These are phyloP conservation scores for Dothiorella sarmentorum DNA, from an alignment of 2,329 filamentous ascomycete species.

Conservation along the genomic window DNA sequence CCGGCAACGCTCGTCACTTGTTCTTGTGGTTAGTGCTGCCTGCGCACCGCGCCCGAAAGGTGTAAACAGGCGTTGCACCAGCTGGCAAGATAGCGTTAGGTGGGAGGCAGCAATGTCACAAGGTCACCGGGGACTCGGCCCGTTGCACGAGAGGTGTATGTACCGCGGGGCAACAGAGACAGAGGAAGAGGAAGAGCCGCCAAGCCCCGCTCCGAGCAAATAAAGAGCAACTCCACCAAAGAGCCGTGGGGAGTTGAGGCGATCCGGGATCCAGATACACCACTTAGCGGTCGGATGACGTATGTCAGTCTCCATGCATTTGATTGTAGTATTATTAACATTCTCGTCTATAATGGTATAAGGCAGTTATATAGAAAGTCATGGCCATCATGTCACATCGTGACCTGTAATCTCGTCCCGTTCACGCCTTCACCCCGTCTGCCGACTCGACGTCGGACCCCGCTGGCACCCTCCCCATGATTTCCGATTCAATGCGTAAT, in stretches of 20 bases:
- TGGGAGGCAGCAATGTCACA: conserved; percentile 11
- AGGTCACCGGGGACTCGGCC: neutral
- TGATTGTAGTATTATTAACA: neutral
- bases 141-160: neutral
- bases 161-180: neutral
- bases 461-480: neutral
- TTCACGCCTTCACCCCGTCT: neutral
- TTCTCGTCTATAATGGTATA: neutral
- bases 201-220: neutral
- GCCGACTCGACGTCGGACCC: conserved; percentile 11
- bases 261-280: too few species aligned
- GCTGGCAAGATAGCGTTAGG: neutral
- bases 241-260: too few species aligned
- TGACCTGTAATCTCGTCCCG: too few species aligned
- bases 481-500: conserved; percentile 30
- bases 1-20: conserved; percentile 13
- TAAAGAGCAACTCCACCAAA: too few species aligned
- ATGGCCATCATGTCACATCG: neutral
- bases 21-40: conserved; percentile 7
- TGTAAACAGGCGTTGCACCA: neutral
- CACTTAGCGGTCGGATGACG: too few species aligned
- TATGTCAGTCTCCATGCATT: neutral
- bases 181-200: neutral
- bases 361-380: neutral
- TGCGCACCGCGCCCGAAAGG: conserved; percentile 3